Evolutionary conservation across 2,329 filamentous ascomycete species (phyloP), one percentile per base, ranked within the genome.

Genomic region (Aspergillus felis): DNA sequence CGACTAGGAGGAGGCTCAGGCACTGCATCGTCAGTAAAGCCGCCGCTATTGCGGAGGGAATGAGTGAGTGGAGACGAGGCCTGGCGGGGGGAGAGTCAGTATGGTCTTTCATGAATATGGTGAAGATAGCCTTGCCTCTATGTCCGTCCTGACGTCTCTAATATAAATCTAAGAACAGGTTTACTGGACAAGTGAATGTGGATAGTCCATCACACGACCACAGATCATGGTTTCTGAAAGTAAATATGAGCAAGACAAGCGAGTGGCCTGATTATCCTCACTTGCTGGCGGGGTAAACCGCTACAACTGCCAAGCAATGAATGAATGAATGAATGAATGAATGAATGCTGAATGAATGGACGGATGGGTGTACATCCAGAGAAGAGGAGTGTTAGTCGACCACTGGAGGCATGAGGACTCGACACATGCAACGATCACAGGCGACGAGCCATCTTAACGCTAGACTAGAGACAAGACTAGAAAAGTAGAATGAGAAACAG

Each of bases 341-440:
- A 24, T 24, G 24, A 24, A 24, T 24, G 24, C n/a, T 42, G 41
- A 24, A 46, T 24, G 22, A 24, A 10, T 6, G 22, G 42, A 46
- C 20, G n/a, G 42, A 20, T 24, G 22, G 41, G 5, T 24, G 22
- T 3, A 9, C 22, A 46, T 22, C 22, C 42, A 24, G 10, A 20
- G 10, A 22, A 24, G 8, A 4, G 20, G 20, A 3, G n/a, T 44
- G 42, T 24, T 10, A 20, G 42, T 6, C 4, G 42, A 46, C 42
- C 42, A 46, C 3, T 46, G 12, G 42, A 46, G n/a, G 57, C 44
- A 56, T 55, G 54, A 49, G 48, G 44, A 55, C 32, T 35, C 29
- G 55, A 55, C 61, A 60, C 61, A 64, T 63, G 62, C 52, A 50
- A 50, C 35, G 51, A 51, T 61, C 56, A 60, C 57, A 54, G 57